Percentiles rank a stretch among this genome's conserved stretches.
These are phyloP conservation scores for Wickerhamiella azymoides DNA, from an alignment of 805 yeast species.

Conservation along the genomic window DNA sequence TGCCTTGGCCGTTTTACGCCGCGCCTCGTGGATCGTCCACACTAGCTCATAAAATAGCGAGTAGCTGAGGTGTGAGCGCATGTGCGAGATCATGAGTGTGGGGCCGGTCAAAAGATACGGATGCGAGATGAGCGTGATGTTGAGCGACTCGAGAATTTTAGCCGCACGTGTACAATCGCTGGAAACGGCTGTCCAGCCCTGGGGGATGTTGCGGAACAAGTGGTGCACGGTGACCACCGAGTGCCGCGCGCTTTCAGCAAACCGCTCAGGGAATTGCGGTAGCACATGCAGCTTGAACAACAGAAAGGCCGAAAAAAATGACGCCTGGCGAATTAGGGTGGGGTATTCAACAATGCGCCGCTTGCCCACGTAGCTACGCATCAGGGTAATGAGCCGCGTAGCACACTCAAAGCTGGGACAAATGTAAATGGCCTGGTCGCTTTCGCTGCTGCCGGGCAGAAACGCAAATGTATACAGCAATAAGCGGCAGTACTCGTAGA, in stretches of 20 bases:
- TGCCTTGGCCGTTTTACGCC: slow-evolving; percentile 39
- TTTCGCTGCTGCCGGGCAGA: slow-evolving; percentile 61
- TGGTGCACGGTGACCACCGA: slow-evolving; percentile 88
- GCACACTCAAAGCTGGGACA: slow-evolving; percentile 69
- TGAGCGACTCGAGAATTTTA: slow-evolving; percentile 74
- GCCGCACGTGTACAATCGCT: slow-evolving; percentile 88
- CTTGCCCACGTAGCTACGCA: slow-evolving; percentile 54
- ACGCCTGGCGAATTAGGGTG: slow-evolving; percentile 74
- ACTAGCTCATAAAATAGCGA: slow-evolving; percentile 83
- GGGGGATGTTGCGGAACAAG: slow-evolving; percentile 68
- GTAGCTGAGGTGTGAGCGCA: slow-evolving; percentile 87
- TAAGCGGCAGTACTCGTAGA: slow-evolving; percentile 61
- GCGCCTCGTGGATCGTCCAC: slow-evolving; percentile 90
- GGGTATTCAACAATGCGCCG: slow-evolving; percentile 72
- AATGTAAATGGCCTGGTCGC: slow-evolving; percentile 74
- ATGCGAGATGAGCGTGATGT: slow-evolving; percentile 72
- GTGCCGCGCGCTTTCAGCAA: slow-evolving; percentile 79
- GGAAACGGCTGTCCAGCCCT: slow-evolving; percentile 83
- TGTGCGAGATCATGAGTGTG: slow-evolving; percentile 65
- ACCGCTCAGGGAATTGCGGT: slow-evolving; percentile 51
- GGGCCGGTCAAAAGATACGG: slow-evolving; percentile 67
- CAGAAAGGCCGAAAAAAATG: slow-evolving; percentile 58
- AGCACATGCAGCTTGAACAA: slow-evolving; percentile 72
- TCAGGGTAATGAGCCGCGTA: slow-evolving; percentile 65
- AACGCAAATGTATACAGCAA: slow-evolving; percentile 84